Evolutionary conservation across 2,329 filamentous ascomycete genomes (phyloP).

Genomic region (Dactylellina sp.): DNA sequence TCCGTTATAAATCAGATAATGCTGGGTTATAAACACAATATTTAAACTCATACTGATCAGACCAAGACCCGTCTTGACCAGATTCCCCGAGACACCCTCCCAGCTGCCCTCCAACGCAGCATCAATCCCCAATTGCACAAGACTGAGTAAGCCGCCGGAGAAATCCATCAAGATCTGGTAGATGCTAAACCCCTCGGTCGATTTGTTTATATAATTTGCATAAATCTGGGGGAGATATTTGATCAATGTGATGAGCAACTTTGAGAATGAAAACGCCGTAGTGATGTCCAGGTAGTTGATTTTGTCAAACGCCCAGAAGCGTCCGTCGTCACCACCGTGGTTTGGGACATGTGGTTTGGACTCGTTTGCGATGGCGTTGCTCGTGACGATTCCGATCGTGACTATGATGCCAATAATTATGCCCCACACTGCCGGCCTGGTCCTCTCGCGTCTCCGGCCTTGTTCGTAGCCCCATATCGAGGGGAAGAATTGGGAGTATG

Average conservation of each 20-base stretch:
- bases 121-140: conserved; percentile 85
- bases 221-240: conserved; percentile 92
- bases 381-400: conserved; percentile 67
- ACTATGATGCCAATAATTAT: conserved; percentile 76
- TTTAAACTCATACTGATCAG: conserved; percentile 91
- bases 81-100: conserved; percentile 90
- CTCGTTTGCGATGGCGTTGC: conserved; percentile 63
- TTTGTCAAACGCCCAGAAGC: conserved; percentile 65
- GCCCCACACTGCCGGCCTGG: conserved; percentile 71
- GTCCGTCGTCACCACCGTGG: conserved; percentile 64
- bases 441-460: conserved; percentile 67
- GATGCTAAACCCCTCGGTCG: conserved; percentile 90
- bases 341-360: conserved; percentile 59
- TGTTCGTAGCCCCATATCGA: conserved; percentile 78
- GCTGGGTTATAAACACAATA: conserved; percentile 84
- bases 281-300: conserved; percentile 62
- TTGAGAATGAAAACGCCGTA: conserved; percentile 81
- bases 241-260: conserved; percentile 85
- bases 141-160: conserved; percentile 81
- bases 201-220: conserved; percentile 84
- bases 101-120: conserved; percentile 75
- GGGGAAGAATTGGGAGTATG: conserved; percentile 81
- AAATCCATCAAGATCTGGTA: conserved; percentile 85
- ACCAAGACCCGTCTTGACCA: conserved; percentile 86
- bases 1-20: conserved; percentile 79